These are phyloP conservation scores for Wakefieldia striispora DNA, from an alignment of 768 basidiomycete genomes.

Conservation along the genomic window DNA sequence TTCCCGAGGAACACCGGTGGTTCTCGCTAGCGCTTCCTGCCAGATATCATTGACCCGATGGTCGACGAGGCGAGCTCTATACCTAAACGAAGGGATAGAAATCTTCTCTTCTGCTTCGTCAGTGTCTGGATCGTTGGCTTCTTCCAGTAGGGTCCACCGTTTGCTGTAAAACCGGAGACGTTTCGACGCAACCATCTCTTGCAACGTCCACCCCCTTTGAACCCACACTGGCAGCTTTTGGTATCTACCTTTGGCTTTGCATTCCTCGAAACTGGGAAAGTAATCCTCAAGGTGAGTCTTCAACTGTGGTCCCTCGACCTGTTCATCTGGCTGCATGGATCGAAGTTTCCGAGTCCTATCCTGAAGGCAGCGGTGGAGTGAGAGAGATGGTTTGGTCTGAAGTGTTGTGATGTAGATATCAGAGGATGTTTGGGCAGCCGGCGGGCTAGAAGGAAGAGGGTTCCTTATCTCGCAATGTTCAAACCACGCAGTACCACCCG, in stretches of 20 bases:
- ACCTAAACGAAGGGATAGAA: conserved; percentile 16
- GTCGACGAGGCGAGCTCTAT: conserved; percentile 19
- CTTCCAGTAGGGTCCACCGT: conserved; percentile 25
- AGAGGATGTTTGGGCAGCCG: background rate
- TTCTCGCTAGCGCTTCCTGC: conserved; percentile 6
- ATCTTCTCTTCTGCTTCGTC: conserved; percentile 8
- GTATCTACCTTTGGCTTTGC: conserved; percentile 1
- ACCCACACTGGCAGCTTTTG: conserved; percentile 17
- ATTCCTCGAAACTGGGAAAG: conserved; percentile 1
- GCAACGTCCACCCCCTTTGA: conserved; percentile 28
- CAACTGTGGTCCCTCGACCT: conserved; percentile 17
- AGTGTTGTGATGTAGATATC: background rate
- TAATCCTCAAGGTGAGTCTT: conserved; percentile 6
- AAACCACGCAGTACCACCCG: conserved; percentile 10
- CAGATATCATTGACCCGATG: conserved; percentile 16
- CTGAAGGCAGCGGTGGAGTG: conserved; percentile 10
- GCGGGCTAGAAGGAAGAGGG: conserved; percentile 10
- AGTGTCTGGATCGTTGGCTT: conserved; percentile 16
- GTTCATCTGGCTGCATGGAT: conserved; percentile 17
- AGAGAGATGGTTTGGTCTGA: background rate
- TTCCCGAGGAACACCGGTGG: conserved; percentile 13
- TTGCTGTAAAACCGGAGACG: conserved; percentile 28
- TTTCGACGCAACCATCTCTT: conserved; percentile 27
- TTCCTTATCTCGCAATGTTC: conserved; percentile 13
- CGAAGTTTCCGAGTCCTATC: conserved; percentile 3